A percentile compares a stretch with the other conserved stretches of the same genome.
Evolutionary conservation across 2,329 filamentous ascomycete genomes (phyloP).

Genomic region (Sporothrix brasiliensis): DNA sequence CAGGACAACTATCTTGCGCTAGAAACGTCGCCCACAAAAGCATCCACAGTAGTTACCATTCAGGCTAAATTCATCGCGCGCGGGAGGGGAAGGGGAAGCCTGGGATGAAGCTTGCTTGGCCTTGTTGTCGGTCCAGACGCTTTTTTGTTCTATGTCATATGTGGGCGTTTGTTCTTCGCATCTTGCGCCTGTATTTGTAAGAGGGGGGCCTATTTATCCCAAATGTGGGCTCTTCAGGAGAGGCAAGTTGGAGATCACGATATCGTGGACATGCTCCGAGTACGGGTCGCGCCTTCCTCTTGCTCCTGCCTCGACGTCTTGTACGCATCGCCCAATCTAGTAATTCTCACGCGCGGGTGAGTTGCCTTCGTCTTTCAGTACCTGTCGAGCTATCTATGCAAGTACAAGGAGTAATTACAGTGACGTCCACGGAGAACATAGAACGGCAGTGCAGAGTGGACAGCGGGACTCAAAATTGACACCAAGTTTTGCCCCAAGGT

Average conservation of each 20-base stretch:
- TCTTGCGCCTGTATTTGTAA: background rate
- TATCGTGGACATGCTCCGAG: background rate
- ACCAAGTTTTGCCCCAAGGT: background rate
- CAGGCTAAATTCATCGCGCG: conserved; percentile 27
- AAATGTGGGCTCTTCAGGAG: background rate
- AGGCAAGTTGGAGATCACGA: background rate
- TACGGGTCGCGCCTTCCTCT: background rate
- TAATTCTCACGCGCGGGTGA: conserved; percentile 10
- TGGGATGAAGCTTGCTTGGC: conserved; percentile 8
- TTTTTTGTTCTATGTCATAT: background rate
- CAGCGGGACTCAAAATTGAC: background rate
- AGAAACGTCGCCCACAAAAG: background rate
- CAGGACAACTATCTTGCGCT: background rate
- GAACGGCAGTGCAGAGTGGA: conserved; percentile 3
- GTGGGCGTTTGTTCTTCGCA: background rate
- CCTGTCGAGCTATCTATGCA: background rate
- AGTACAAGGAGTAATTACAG: background rate
- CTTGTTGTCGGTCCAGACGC: background rate
- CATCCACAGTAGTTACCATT: conserved; percentile 23
- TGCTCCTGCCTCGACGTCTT: background rate
- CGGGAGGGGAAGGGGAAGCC: conserved; percentile 16
- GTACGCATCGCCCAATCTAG: conserved; percentile 7
- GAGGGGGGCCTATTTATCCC: background rate
- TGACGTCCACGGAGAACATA: conserved; percentile 20
- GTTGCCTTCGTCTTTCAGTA: background rate